A percentile compares a stretch with the other conserved stretches of the same genome.
Evolutionary conservation across 495 filamentous ascomycete genomes (phyloP).

Genomic region (Aspergillus carlsbadensis): DNA sequence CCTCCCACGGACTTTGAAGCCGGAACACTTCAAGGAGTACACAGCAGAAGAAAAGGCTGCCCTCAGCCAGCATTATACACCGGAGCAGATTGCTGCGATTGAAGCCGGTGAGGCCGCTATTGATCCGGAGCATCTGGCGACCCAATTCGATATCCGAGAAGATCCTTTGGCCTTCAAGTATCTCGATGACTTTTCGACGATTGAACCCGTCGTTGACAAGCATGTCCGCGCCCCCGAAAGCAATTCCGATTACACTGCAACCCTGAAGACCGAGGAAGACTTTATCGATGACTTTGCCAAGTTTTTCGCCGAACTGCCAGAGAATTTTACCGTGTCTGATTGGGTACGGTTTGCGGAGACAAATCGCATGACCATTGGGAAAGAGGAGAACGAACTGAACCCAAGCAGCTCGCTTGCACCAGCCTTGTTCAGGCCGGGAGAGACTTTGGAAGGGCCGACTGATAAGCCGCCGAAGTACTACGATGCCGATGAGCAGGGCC

Average conservation of each 20-base stretch:
- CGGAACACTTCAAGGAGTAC: constrained; percentile 59
- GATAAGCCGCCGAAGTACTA: constrained; percentile 1
- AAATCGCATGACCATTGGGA: constrained; percentile 47
- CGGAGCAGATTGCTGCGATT: constrained; percentile 79
- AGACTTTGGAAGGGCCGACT: constrained; percentile 24
- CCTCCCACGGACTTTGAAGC: constrained; percentile 28
- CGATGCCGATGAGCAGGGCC: neutral
- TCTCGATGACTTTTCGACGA: constrained; percentile 78
- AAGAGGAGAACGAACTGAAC: constrained; percentile 50
- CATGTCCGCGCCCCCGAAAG: constrained; percentile 51
- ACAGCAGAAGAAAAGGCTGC: constrained; percentile 62
- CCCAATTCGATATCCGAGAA: constrained; percentile 63
- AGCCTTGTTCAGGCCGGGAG: constrained; percentile 49
- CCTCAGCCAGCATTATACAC: constrained; percentile 68
- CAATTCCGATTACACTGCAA: constrained; percentile 59
- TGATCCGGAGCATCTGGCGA: constrained; percentile 70
- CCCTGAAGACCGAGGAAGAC: constrained; percentile 60
- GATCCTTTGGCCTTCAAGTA: constrained; percentile 76
- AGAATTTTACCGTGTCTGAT: constrained; percentile 40
- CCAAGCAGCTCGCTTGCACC: constrained; percentile 45
- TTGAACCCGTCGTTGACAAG: constrained; percentile 74
- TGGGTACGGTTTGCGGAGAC: constrained; percentile 48
- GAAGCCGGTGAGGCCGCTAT: constrained; percentile 83
- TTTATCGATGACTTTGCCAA: constrained; percentile 56
- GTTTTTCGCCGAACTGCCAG: constrained; percentile 53